These are phyloP conservation scores for Passiflora organensis DNA, from an alignment of 345 rosid species.

Conservation along the genomic window DNA sequence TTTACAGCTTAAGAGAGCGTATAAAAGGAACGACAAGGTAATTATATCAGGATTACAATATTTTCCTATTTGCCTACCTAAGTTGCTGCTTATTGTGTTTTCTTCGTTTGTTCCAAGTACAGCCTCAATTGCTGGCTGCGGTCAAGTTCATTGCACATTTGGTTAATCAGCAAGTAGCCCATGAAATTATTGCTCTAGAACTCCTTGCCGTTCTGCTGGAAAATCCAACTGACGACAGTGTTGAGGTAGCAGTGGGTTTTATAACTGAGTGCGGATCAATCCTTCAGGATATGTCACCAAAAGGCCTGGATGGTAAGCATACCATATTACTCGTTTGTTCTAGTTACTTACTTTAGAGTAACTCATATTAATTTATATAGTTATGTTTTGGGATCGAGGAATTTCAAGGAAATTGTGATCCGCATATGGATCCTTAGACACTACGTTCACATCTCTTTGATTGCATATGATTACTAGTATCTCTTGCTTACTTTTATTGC, in stretches of 20 bases:
- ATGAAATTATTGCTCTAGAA: conserved; percentile 78
- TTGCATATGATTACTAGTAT: too few species aligned
- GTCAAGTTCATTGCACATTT: conserved; percentile 92
- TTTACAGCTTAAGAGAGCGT: conserved; percentile 90
- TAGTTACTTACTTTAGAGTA: background rate
- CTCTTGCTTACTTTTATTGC: background rate
- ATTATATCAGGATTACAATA: background rate
- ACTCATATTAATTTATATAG: too few species aligned
- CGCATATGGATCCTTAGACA: too few species aligned
- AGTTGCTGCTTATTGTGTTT: background rate
- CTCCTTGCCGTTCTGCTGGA: conserved; percentile 67
- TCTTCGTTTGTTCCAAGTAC: conserved; percentile 17
- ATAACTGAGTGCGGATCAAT: conserved; percentile 87
- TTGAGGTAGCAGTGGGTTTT: conserved; percentile 93
- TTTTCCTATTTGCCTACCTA: background rate
- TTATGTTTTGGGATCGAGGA: too few species aligned
- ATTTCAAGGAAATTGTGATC: too few species aligned
- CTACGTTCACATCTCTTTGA: too few species aligned
- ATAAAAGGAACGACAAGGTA: conserved; percentile 90
- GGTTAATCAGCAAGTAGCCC: conserved; percentile 92
- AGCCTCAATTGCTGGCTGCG: conserved; percentile 93
- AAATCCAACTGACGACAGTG: conserved; percentile 86
- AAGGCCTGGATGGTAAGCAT: conserved; percentile 71
- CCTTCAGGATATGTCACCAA: conserved; percentile 85
- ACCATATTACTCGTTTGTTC: background rate